Evolutionary conservation across 495 filamentous ascomycete species (phyloP).

Genomic region (Penicillium steckii): DNA sequence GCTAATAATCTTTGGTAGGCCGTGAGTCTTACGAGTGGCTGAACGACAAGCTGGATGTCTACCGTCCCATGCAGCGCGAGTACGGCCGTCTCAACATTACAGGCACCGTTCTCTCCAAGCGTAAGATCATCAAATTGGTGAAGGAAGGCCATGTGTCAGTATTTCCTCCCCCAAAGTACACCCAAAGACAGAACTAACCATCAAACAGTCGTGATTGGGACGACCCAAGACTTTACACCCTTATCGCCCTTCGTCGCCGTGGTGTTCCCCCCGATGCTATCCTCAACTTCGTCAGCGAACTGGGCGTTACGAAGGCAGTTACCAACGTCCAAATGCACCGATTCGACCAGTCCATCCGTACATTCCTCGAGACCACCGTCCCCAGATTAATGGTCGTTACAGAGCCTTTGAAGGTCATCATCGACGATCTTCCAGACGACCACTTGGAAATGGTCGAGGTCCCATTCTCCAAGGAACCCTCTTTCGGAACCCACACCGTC

Average conservation of each 20-base stretch:
- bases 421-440: conserved; percentile 71
- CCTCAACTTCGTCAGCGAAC: conserved; percentile 80
- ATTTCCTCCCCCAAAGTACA: background rate
- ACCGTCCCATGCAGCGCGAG: conserved; percentile 86
- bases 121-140: conserved; percentile 76
- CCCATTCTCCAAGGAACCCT: conserved; percentile 63
- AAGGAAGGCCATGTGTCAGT: conserved; percentile 59
- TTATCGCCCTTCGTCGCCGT: conserved; percentile 79
- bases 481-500: conserved; percentile 50
- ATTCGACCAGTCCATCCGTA: conserved; percentile 77
- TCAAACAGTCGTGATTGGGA: conserved; percentile 66
- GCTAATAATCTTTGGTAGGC: background rate
- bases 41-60: conserved; percentile 68
- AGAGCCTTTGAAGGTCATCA: conserved; percentile 67
- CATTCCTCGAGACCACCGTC: conserved; percentile 79
- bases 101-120: conserved; percentile 81
- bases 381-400: conserved; percentile 81
- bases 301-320: conserved; percentile 78
- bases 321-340: conserved; percentile 69
- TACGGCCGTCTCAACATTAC: conserved; percentile 74
- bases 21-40: conserved; percentile 88
- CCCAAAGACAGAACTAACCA: background rate
- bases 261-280: conserved; percentile 87
- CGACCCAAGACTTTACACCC: conserved; percentile 83
- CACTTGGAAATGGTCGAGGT: conserved; percentile 60